A percentile compares a stretch with the other conserved stretches of the same genome.
phyloP scores from a whole-genome alignment of 495 filamentous ascomycete genomes.

The Cercophora scortea region DNA sequence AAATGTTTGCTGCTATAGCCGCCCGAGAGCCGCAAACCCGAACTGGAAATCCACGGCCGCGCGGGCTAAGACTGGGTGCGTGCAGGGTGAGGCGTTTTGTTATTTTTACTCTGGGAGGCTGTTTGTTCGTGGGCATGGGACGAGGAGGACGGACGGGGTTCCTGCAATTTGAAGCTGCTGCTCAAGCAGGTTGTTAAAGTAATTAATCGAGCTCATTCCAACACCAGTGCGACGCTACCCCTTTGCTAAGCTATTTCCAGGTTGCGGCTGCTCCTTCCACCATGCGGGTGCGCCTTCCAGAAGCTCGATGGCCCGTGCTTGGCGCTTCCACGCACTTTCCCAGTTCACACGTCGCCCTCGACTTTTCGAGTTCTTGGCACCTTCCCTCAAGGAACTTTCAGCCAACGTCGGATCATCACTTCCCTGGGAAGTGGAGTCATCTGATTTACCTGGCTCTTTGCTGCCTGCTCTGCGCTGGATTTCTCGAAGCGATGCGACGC shows the following conservation, averaged over 20 bases:
- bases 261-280: background rate
- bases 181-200: too few relatives aligned
- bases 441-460: too few relatives aligned
- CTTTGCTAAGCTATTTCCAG: slow-evolving; percentile 4
- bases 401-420: too few relatives aligned
- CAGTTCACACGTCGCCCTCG: background rate
- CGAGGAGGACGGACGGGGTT: background rate
- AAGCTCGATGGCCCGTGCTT: background rate
- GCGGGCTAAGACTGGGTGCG: too few relatives aligned
- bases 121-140: too few relatives aligned
- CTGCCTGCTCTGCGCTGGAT: too few relatives aligned
- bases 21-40: slow-evolving; percentile 18
- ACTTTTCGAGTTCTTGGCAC: slow-evolving; percentile 3
- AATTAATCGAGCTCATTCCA: background rate
- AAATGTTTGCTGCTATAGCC: slow-evolving; percentile 12
- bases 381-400: background rate
- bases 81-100: too few relatives aligned
- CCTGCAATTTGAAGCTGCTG: background rate
- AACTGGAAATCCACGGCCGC: background rate
- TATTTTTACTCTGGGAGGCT: too few relatives aligned
- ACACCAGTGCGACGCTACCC: slow-evolving; percentile 3
- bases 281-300: slow-evolving; percentile 2
- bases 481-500: too few relatives aligned
- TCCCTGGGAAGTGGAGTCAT: too few relatives aligned
- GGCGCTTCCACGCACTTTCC: slow-evolving; percentile 3